Conservation (phyloP, 768 basidiomycete species). For the Imleria badia region DNA sequence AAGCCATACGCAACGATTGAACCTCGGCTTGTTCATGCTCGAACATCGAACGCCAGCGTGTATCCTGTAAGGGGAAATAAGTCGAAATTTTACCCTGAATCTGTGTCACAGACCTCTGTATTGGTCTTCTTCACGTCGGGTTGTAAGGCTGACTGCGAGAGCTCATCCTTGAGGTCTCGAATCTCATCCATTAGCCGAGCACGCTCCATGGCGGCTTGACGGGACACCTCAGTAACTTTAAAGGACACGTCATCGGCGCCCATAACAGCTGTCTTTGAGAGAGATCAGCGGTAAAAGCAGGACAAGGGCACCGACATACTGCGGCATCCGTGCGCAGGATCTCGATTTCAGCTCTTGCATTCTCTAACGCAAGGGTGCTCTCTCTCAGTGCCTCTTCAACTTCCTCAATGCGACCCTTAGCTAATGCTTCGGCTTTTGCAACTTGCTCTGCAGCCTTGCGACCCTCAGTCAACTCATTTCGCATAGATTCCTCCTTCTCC, state of each 20-base stretch:
- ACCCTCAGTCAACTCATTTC: conserved; percentile 67
- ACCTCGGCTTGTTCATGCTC: conserved; percentile 33
- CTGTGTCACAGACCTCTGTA: conserved; percentile 16
- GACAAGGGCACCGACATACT: conserved; percentile 44
- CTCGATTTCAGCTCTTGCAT: conserved; percentile 90
- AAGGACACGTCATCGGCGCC: conserved; percentile 43
- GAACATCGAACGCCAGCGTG: conserved; percentile 29
- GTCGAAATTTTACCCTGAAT: background rate
- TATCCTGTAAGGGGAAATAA: conserved; percentile 18
- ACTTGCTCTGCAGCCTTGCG: conserved; percentile 66
- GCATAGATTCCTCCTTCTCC: conserved; percentile 70
- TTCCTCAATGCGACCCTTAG: conserved; percentile 72
- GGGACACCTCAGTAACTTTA: conserved; percentile 47
- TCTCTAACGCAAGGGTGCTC: conserved; percentile 83
- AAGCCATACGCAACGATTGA: conserved; percentile 29
- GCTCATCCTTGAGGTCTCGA: conserved; percentile 46
- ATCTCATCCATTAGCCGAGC: conserved; percentile 56
- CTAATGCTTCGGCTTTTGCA: conserved; percentile 56
- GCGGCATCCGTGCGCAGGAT: conserved; percentile 66
- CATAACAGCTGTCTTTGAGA: conserved; percentile 46
- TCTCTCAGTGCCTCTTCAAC: conserved; percentile 89
- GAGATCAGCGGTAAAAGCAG: conserved; percentile 11
- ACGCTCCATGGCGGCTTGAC: conserved; percentile 51
- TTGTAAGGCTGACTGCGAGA: conserved; percentile 32
- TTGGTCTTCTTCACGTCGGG: conserved; percentile 19